These are phyloP conservation scores for Cucumis variabilis DNA, from an alignment of 331 rosid species.

Conservation along the genomic window DNA sequence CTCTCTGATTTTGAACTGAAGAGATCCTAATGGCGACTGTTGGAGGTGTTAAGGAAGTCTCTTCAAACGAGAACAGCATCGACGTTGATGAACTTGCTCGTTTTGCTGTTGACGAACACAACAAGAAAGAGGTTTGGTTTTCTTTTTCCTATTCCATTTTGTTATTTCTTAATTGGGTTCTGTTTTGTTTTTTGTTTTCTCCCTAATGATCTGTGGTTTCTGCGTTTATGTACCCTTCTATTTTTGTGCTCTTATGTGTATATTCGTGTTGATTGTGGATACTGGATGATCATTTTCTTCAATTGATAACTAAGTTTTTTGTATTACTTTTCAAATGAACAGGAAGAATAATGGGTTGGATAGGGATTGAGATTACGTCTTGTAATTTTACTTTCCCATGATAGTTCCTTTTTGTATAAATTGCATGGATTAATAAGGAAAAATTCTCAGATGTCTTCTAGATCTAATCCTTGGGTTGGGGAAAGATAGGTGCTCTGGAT, in stretches of 20 bases:
- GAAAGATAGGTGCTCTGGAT: too few relatives aligned
- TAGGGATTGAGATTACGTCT: not conserved
- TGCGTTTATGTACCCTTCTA: not conserved
- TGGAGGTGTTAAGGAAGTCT: conserved; percentile 41
- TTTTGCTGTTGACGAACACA: conserved; percentile 65
- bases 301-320: not conserved
- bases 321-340: not conserved
- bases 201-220: not conserved
- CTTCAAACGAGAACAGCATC: conserved; percentile 48
- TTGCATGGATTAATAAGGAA: not conserved
- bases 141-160: not conserved
- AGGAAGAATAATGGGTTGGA: not conserved
- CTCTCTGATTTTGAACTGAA: not conserved
- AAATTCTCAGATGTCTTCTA: not conserved
- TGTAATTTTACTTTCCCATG: not conserved
- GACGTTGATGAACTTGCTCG: conserved; percentile 63
- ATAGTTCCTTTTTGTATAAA: not conserved
- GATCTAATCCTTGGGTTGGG: not conserved
- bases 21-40: conserved; percentile 14
- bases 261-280: not conserved
- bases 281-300: not conserved
- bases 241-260: not conserved
- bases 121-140: conserved; percentile 55
- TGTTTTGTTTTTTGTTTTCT: too few relatives aligned
- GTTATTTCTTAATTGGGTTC: not conserved